These are phyloP conservation scores for Talaromyces islandicus DNA, from an alignment of 2,329 filamentous ascomycete genomes.

Conservation along the genomic window DNA sequence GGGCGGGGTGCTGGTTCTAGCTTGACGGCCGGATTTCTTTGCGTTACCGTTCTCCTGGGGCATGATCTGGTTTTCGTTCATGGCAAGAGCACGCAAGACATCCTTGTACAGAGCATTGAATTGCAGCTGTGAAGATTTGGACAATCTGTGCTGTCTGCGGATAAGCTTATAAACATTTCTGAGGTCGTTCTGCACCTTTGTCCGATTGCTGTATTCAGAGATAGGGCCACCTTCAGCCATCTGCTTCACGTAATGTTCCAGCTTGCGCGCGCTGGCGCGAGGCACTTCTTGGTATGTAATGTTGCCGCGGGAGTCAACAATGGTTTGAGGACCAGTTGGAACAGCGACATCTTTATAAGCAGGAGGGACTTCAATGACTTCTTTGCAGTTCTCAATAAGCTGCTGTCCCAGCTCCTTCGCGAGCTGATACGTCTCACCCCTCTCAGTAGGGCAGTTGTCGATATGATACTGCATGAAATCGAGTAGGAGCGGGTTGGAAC, in stretches of 20 bases:
- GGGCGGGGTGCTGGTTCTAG: slow-evolving; percentile 45
- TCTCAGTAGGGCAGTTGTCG: slow-evolving; percentile 93
- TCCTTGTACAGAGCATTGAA: slow-evolving; percentile 95
- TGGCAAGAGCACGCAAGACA: slow-evolving; percentile 85
- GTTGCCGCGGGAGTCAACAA: slow-evolving; percentile 86
- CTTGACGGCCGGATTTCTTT: slow-evolving; percentile 52
- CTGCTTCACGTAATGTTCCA: slow-evolving; percentile 96
- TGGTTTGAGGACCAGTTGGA: slow-evolving; percentile 86
- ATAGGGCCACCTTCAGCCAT: slow-evolving; percentile 99
- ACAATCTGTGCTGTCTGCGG: slow-evolving; percentile 95
- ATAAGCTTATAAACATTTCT: slow-evolving; percentile 97
- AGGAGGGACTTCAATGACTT: slow-evolving; percentile 75
- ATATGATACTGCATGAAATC: slow-evolving; percentile 99
- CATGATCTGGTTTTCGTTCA: slow-evolving; percentile 98
- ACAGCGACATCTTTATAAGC: slow-evolving; percentile 94
- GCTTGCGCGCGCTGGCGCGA: slow-evolving; percentile 82
- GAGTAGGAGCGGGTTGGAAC: slow-evolving; percentile 87
- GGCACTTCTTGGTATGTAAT: slow-evolving; percentile 86
- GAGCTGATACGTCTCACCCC: slow-evolving; percentile 96
- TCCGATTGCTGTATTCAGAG: slow-evolving; percentile 95
- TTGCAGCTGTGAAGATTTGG: slow-evolving; percentile 91
- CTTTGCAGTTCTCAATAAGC: slow-evolving; percentile 95
- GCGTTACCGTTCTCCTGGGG: slow-evolving; percentile 68
- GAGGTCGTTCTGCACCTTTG: slow-evolving; percentile 95
- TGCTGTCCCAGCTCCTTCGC: slow-evolving; percentile 89